A percentile compares a stretch with the other conserved stretches of the same genome.
Evolutionary conservation across 225 moss, liverwort and hornwort genomes (phyloP).

Genomic region (Physcomitrellopsis africana): DNA sequence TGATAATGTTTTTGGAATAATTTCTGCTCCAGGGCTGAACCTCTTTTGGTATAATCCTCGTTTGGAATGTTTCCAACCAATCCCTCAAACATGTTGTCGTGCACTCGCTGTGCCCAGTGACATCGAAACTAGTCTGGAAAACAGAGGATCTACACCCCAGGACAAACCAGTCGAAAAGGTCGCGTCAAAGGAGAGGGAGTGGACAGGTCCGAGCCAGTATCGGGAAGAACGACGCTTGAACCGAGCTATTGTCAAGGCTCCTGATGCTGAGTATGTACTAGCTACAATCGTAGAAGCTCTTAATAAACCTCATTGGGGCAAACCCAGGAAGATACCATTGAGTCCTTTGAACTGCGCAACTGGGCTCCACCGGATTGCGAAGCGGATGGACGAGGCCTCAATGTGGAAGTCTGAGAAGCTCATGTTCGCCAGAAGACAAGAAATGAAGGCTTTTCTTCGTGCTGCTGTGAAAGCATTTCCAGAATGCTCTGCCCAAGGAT

Average conservation of each 20-base stretch:
- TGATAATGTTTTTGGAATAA: slow-evolving; percentile 17
- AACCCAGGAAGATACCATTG: slow-evolving; percentile 45
- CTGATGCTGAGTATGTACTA: slow-evolving; percentile 58
- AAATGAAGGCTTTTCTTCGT: slow-evolving; percentile 62
- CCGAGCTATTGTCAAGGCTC: slow-evolving; percentile 67
- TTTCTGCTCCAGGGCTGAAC: slow-evolving; percentile 20
- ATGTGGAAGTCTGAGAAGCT: slow-evolving; percentile 73
- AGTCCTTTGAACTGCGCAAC: slow-evolving; percentile 84
- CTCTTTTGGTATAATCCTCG: slow-evolving; percentile 8
- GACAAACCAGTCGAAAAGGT: slow-evolving; percentile 3
- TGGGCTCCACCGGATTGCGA: slow-evolving; percentile 85
- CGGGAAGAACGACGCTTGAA: slow-evolving; percentile 62
- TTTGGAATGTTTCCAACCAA: slow-evolving; percentile 21
- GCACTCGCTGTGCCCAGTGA: slow-evolving; percentile 26
- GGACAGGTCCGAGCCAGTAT: slow-evolving; percentile 34
- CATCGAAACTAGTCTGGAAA: slow-evolving; percentile 29
- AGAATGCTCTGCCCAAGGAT: slow-evolving; percentile 71
- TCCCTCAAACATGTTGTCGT: slow-evolving; percentile 19
- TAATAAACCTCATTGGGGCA: slow-evolving; percentile 47
- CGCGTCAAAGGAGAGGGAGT: slow-evolving; percentile 16
- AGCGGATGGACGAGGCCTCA: slow-evolving; percentile 76
- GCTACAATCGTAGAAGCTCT: slow-evolving; percentile 59
- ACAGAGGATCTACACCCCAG: slow-evolving; percentile 2
- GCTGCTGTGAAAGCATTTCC: slow-evolving; percentile 62
- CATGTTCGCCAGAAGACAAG: slow-evolving; percentile 63